phyloP scores from a whole-genome alignment of 192 early-diverging fungal species.

The Podila horticola region DNA sequence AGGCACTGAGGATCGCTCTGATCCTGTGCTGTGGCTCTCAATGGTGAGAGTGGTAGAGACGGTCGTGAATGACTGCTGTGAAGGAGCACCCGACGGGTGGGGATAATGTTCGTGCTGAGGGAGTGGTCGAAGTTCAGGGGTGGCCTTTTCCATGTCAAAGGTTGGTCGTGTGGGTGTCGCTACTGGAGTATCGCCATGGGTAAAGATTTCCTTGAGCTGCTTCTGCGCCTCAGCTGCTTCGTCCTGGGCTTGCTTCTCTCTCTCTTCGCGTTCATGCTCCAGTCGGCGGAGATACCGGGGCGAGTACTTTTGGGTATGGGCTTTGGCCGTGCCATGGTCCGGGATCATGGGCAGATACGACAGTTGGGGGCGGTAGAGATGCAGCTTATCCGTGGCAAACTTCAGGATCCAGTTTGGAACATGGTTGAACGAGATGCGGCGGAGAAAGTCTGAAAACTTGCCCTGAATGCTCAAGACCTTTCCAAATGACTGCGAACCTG shows the following conservation, averaged over 20 bases:
- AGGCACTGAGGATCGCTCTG: conserved; percentile 3
- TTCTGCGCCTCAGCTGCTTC: neutral
- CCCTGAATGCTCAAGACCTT: conserved; percentile 22
- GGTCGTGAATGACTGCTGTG: neutral
- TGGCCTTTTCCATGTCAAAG: neutral
- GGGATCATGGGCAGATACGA: conserved; percentile 42
- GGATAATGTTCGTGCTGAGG: no score
- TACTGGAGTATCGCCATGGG: neutral
- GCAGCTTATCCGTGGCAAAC: conserved; percentile 29
- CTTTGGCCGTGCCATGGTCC: conserved; percentile 24
- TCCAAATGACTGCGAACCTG: conserved; percentile 26
- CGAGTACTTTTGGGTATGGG: conserved; percentile 35
- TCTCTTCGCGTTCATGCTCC: neutral
- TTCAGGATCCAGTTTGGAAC: conserved; percentile 32
- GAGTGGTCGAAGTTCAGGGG: no score
- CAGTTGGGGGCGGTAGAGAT: conserved; percentile 41
- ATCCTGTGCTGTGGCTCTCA: conserved; percentile 2
- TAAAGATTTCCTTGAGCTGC: neutral
- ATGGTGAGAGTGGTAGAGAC: conserved; percentile 4
- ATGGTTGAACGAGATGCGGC: conserved; percentile 28
- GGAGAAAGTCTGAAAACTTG: conserved; percentile 26
- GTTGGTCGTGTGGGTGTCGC: neutral
- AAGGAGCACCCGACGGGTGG: no score
- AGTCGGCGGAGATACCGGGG: conserved; percentile 17
- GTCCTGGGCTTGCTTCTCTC: neutral